A percentile compares a stretch with the other conserved stretches of the same genome.
phyloP scores from a whole-genome alignment of 495 filamentous ascomycete genomes.

The Neurospora sp. region DNA sequence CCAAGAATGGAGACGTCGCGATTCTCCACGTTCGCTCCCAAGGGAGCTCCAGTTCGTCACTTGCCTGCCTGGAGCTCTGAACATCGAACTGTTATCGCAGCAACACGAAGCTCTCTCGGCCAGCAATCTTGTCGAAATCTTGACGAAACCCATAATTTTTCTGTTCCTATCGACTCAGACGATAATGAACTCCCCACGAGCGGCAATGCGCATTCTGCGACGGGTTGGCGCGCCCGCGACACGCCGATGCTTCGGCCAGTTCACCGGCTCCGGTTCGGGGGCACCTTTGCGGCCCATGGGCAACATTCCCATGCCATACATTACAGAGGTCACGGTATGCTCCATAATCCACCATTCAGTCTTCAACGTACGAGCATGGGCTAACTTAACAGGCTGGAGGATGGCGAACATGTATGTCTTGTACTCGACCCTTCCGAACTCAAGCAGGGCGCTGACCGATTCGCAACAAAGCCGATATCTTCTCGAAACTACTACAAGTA shows the following conservation, averaged over 20 bases:
- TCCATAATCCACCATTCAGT: neutral
- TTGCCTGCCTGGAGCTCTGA: neutral
- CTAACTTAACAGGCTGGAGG: slow-evolving; percentile 64
- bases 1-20: neutral
- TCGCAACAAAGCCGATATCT: slow-evolving; percentile 59
- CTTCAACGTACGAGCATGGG: neutral
- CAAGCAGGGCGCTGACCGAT: slow-evolving; percentile 15
- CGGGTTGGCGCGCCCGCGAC: slow-evolving; percentile 11
- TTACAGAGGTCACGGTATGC: slow-evolving; percentile 75
- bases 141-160: no score
- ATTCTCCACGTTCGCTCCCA: neutral
- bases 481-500: slow-evolving; percentile 70
- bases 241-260: slow-evolving; percentile 31
- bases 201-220: slow-evolving; percentile 22
- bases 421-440: slow-evolving; percentile 8
- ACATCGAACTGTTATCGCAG: neutral
- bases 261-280: slow-evolving; percentile 7
- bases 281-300: slow-evolving; percentile 28
- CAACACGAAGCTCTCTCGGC: neutral
- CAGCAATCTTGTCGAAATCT: neutral
- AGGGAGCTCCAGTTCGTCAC: neutral
- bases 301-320: slow-evolving; percentile 59
- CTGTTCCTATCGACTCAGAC: no score
- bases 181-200: slow-evolving; percentile 19
- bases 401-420: slow-evolving; percentile 72